phyloP scores from a whole-genome alignment of 805 yeast genomes.

The Teunomyces lycoperdinae region DNA sequence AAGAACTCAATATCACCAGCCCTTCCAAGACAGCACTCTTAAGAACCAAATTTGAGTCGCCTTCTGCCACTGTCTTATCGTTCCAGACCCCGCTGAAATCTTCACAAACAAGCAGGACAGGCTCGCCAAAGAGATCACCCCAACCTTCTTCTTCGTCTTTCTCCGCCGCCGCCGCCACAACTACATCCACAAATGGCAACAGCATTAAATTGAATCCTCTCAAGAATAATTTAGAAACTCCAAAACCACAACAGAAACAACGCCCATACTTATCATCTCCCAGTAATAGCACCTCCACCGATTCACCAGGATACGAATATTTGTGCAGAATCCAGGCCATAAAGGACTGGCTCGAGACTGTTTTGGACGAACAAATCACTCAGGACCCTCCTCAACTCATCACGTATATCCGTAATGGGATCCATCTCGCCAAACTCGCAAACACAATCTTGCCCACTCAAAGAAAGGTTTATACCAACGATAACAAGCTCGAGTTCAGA shows the following conservation, averaged over 20 bases:
- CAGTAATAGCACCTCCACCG: conserved; percentile 24
- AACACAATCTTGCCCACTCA: conserved; percentile 64
- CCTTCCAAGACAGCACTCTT: conserved; percentile 27
- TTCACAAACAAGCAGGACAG: conserved; percentile 16
- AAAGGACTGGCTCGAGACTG: conserved; percentile 72
- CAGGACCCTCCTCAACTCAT: conserved; percentile 55
- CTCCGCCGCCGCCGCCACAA: neutral
- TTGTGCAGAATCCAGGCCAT: conserved; percentile 78
- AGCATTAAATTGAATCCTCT: conserved; percentile 9
- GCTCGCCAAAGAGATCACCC: conserved; percentile 10
- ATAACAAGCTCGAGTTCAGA: conserved; percentile 64
- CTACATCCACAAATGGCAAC: neutral
- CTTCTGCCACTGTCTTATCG: conserved; percentile 42
- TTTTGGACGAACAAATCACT: conserved; percentile 57
- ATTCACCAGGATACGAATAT: conserved; percentile 60
- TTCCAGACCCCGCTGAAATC: conserved; percentile 33
- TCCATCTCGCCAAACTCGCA: conserved; percentile 75
- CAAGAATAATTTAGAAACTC: conserved; percentile 10
- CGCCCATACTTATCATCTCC: conserved; percentile 28
- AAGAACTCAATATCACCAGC: conserved; percentile 28
- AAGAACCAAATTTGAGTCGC: conserved; percentile 35
- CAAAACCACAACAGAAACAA: conserved; percentile 7
- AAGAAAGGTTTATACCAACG: conserved; percentile 57
- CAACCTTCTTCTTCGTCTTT: neutral
- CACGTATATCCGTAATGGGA: conserved; percentile 78